These are phyloP conservation scores for Polygonum maritimum DNA, from an alignment of 148 eudicot genomes.

Conservation along the genomic window DNA sequence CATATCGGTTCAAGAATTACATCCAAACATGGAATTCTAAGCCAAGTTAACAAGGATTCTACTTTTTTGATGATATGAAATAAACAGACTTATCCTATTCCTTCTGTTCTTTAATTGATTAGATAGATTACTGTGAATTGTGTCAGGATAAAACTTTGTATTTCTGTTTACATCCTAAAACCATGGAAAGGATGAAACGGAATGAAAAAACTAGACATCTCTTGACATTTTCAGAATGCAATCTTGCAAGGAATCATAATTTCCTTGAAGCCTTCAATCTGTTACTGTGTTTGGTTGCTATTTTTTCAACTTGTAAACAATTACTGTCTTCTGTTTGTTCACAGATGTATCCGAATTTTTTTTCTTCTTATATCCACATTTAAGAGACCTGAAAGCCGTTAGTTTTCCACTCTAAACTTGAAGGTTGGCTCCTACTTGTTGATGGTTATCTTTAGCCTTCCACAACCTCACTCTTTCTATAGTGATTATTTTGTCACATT, in stretches of 20 bases:
- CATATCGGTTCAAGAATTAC: not conserved
- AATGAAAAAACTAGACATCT: not conserved
- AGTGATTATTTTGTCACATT: not conserved
- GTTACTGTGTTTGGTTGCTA: not conserved
- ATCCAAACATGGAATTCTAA: not conserved
- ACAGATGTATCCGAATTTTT: not conserved
- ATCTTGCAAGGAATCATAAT: not conserved
- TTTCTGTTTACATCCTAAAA: not conserved
- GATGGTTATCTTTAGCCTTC: not conserved
- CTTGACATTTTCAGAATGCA: not conserved
- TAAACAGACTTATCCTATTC: not conserved
- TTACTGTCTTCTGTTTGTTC: not conserved
- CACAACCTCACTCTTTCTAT: not conserved
- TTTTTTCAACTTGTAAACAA: not conserved
- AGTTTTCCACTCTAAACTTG: not conserved
- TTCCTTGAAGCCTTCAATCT: not conserved
- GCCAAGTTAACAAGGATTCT: not conserved
- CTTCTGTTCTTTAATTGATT: not conserved
- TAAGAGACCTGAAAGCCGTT: not conserved
- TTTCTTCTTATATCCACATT: not conserved
- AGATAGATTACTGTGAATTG: not conserved
- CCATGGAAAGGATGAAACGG: not conserved
- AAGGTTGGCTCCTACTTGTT: not conserved
- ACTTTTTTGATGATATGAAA: not conserved
- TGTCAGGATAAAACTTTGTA: not conserved